Base-by-base conservation (phyloP, 805 yeast species). In the Metschnikowia cerradonensis region DNA sequence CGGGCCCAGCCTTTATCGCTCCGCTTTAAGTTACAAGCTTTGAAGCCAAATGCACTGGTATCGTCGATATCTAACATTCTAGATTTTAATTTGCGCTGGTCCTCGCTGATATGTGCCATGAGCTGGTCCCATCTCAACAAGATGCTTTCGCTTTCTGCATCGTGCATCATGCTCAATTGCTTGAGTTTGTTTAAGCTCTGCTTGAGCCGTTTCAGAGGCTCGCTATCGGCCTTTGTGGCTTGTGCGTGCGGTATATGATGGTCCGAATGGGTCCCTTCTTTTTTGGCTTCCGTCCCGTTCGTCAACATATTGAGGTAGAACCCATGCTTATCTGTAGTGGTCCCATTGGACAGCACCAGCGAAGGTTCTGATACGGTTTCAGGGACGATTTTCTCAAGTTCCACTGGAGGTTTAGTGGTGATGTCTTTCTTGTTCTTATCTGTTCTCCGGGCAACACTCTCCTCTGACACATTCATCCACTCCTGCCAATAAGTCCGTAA, bases 291-390 rank as follows among this genome's bases (percentile, higher is more conserved):
- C 5, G 22, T 14, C 15, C 13, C 43, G 6, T 30, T 40, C 26
- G 17, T 10, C 10, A 30, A 30, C 19, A 8, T 6, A 22, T 62
- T 71, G 45, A 59, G 70, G 32, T 78, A 65, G 56, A 80, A 79
- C 1, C 84, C 84, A 60, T 72, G 79, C 54, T 73, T 66, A 60
- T 79, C 83, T 11, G 79, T 68, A 34, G 70, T 60, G 11, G 66
- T 23, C 59, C 65, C 42, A 63, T 63, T 36, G 54, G 43, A 40
- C 15, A 40, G 34, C 32, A 33, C 14, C 20, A 59, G 22, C n/a
- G 46, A 41, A 8, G 47, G 37, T 37, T 39, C 46, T 1, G 26
- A 41, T 32, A 36, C 51, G 5, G 38, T 41, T 5, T 43, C 44
- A 4, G 34, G 30, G 5, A 49, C 52, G 1, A 67, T 58, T 34